Evolutionary conservation across 140 eudicot species (phyloP).

Genomic region (Bidens hawaiensis): DNA sequence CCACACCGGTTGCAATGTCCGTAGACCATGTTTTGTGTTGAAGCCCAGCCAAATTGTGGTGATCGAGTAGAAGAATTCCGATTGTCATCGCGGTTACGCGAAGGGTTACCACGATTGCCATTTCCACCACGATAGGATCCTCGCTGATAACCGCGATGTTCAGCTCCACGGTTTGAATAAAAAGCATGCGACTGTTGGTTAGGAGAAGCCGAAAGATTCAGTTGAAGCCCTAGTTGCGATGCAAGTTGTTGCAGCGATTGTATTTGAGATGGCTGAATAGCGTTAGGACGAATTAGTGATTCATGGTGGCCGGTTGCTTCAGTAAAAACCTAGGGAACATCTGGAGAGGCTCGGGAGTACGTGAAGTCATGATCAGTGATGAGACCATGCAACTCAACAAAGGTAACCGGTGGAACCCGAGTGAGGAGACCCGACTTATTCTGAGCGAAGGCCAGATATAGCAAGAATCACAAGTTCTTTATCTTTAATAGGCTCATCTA

Average conservation of each 20-base stretch:
- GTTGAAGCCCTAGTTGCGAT: no score
- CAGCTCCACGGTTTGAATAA: no score
- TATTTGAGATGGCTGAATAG: no score
- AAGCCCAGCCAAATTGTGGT: not conserved
- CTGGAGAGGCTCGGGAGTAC: not conserved
- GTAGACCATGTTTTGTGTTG: not conserved
- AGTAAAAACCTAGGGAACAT: not conserved
- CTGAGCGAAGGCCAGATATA: not conserved
- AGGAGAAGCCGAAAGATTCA: no score
- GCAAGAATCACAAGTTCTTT: not conserved
- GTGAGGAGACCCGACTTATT: not conserved
- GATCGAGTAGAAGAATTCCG: no score
- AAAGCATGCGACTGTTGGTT: no score
- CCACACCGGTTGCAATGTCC: not conserved
- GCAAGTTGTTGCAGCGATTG: no score
- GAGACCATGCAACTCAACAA: not conserved
- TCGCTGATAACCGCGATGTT: no score
- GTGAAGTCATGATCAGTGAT: not conserved
- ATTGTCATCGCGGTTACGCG: not conserved
- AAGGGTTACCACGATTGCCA: not conserved
- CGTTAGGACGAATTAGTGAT: no score
- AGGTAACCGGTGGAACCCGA: not conserved
- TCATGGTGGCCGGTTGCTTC: not conserved
- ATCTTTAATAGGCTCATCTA: not conserved
- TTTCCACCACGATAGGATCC: no score